These are phyloP conservation scores for Colletotrichum brevisporum DNA, from an alignment of 2,329 filamentous ascomycete species.

Conservation along the genomic window DNA sequence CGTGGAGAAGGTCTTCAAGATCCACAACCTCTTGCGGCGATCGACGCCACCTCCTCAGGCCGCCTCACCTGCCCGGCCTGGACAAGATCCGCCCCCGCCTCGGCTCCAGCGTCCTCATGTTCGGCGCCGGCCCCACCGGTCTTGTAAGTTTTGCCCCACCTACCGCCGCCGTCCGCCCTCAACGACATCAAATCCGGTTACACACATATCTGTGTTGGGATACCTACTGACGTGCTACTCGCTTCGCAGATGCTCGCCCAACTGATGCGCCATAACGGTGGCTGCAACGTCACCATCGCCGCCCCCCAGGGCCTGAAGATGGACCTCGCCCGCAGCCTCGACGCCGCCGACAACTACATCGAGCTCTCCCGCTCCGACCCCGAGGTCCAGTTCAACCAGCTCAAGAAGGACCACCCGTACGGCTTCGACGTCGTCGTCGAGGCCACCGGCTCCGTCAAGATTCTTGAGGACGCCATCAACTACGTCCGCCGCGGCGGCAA, in stretches of 20 bases:
- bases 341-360: slow-evolving; percentile 68
- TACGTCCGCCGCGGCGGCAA: slow-evolving; percentile 80
- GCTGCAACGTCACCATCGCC: slow-evolving; percentile 78
- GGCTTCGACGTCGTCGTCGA: slow-evolving; percentile 79
- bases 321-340: slow-evolving; percentile 73
- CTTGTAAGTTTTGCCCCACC: slow-evolving; percentile 58
- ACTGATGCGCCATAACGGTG: slow-evolving; percentile 75
- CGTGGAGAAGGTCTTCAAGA: slow-evolving; percentile 72
- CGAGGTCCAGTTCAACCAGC: slow-evolving; percentile 70
- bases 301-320: slow-evolving; percentile 79
- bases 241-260: slow-evolving; percentile 67
- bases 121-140: slow-evolving; percentile 77
- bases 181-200: not conserved
- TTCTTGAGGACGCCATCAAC: slow-evolving; percentile 79
- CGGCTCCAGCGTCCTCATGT: slow-evolving; percentile 75
- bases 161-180: slow-evolving; percentile 20
- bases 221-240: not conserved
- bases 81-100: slow-evolving; percentile 78
- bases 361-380: slow-evolving; percentile 69
- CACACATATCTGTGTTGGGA: not conserved
- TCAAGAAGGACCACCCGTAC: slow-evolving; percentile 77
- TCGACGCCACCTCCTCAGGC: slow-evolving; percentile 81
- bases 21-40: slow-evolving; percentile 76
- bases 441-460: slow-evolving; percentile 77
- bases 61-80: slow-evolving; percentile 77